A percentile compares a stretch with the other conserved stretches of the same genome.
phyloP scores from a whole-genome alignment of 805 yeast genomes.

The Lipomyces starkeyi region DNA sequence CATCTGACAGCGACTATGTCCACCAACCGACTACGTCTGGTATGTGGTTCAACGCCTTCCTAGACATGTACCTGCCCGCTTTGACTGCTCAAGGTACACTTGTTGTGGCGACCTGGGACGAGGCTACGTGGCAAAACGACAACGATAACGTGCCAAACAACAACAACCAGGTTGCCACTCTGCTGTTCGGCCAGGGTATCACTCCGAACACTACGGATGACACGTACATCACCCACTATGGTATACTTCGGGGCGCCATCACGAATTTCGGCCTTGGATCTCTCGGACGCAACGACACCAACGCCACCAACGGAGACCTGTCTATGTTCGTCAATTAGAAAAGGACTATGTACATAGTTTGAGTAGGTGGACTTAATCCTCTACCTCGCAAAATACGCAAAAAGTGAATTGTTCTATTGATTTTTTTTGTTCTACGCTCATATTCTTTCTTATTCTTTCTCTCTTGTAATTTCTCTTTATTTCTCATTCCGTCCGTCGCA shows the following conservation, averaged over 20 bases:
- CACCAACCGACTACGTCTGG: not conserved
- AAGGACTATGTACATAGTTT: no score
- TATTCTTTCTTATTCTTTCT: no score
- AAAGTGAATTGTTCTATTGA: no score
- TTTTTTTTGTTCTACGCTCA: no score
- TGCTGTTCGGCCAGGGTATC: not conserved
- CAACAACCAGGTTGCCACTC: not conserved
- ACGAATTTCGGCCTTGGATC: not conserved
- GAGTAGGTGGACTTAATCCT: no score
- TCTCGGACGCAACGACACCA: not conserved
- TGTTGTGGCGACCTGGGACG: not conserved
- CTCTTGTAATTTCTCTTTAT: no score
- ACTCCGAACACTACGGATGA: not conserved
- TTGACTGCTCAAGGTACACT: not conserved
- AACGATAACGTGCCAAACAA: not conserved
- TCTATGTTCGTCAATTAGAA: not conserved
- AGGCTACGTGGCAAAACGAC: not conserved
- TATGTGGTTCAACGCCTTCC: not conserved
- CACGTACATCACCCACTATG: not conserved
- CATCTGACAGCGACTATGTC: not conserved
- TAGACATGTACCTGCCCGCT: not conserved
- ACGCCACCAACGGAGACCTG: constrained; percentile 2
- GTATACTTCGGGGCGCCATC: not conserved
- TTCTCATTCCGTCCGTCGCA: no score
- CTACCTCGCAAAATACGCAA: no score